Percentiles rank a stretch among this genome's conserved stretches.
Conservation (phyloP, 257 asterid genomes). For the Orobanche coerulescens region DNA sequence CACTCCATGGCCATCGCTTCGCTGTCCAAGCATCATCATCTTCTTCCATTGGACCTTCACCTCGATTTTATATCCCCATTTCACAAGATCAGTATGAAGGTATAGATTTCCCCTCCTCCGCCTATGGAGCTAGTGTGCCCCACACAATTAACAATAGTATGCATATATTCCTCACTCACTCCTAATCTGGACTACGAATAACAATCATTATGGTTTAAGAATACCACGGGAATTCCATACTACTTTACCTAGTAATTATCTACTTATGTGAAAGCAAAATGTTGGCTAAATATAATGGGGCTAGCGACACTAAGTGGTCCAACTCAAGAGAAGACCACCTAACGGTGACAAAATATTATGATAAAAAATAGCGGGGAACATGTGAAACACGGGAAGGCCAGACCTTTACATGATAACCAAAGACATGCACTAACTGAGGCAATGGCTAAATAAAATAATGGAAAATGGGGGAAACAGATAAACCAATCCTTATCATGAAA, state of each 20-base stretch:
- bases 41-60: too few species aligned
- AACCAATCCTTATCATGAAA: slow-evolving; percentile 3
- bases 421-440: not conserved
- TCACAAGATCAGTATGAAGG: too few species aligned
- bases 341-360: not conserved
- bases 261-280: not conserved
- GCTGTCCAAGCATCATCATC: too few species aligned
- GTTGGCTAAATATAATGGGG: not conserved
- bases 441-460: not conserved
- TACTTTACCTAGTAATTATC: not conserved
- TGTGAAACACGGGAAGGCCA: not conserved
- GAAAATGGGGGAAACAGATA: not conserved
- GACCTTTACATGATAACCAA: not conserved
- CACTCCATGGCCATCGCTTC: too few species aligned
- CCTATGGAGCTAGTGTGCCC: too few species aligned
- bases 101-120: too few species aligned
- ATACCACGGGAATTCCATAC: not conserved
- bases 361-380: not conserved
- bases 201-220: not conserved
- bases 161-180: not conserved
- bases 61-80: too few species aligned
- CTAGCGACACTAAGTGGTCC: not conserved
- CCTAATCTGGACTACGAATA: not conserved
- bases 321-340: not conserved
- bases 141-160: too few species aligned